Percentiles rank a stretch among this genome's conserved stretches.
These are phyloP conservation scores for Zea mays DNA, from an alignment of 176 grass and related monocot genomes.

Conservation along the genomic window DNA sequence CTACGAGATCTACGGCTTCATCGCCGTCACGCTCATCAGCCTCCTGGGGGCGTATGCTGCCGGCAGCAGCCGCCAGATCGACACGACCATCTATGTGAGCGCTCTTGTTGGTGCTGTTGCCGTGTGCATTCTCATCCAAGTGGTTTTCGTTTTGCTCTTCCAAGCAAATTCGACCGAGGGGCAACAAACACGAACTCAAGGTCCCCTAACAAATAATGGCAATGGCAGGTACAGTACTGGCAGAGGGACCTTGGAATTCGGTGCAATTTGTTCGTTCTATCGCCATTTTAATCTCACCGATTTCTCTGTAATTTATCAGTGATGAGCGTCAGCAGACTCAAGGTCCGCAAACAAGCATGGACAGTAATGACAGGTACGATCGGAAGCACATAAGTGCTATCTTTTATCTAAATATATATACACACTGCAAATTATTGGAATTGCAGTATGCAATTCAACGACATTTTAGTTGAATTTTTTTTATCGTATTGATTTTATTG, in stretches of 20 bases:
- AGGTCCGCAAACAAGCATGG: background rate
- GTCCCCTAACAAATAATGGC: background rate
- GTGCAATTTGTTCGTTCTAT: background rate
- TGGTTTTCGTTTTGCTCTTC: background rate
- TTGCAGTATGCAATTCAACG: background rate
- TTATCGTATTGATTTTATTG: background rate
- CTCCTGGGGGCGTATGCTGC: slow-evolving; percentile 9
- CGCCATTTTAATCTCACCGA: background rate
- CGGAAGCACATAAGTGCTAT: background rate
- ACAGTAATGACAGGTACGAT: background rate
- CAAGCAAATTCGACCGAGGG: background rate
- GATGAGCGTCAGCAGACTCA: background rate
- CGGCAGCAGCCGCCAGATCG: background rate
- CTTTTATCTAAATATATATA: too few relatives aligned
- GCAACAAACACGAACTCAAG: background rate
- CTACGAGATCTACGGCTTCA: background rate
- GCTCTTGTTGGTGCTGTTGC: background rate
- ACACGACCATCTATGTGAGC: background rate
- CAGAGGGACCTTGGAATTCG: background rate
- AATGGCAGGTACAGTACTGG: background rate
- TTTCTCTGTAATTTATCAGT: background rate
- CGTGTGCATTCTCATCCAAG: background rate
- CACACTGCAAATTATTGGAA: background rate
- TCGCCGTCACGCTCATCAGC: background rate
- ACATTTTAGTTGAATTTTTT: background rate